These are phyloP conservation scores for Piromyces finnis DNA, from an alignment of 192 early-diverging fungal species.

Conservation along the genomic window DNA sequence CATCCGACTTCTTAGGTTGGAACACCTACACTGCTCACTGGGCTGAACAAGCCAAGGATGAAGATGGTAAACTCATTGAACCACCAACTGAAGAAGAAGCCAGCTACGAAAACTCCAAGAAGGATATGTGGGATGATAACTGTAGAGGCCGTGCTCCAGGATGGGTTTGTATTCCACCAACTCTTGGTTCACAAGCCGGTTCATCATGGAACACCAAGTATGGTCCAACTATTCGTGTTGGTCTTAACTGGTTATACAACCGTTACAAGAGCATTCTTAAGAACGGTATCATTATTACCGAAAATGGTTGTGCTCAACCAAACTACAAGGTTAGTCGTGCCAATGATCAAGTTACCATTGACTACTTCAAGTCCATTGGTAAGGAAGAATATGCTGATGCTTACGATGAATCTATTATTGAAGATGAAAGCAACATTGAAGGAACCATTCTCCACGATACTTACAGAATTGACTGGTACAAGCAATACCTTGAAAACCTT, in stretches of 20 bases:
- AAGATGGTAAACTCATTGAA: not conserved
- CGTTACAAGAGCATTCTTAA: not conserved
- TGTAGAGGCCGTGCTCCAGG: not conserved
- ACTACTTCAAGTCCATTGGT: too few species aligned
- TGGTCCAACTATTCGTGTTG: not conserved
- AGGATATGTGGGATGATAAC: not conserved
- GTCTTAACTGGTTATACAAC: not conserved
- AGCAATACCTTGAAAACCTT: too few species aligned
- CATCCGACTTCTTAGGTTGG: constrained; percentile 15
- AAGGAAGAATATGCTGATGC: too few species aligned
- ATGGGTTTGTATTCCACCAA: not conserved
- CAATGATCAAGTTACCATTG: too few species aligned
- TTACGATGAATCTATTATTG: too few species aligned
- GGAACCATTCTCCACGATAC: too few species aligned
- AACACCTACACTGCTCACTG: constrained; percentile 17
- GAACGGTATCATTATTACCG: not conserved
- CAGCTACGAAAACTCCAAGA: not conserved
- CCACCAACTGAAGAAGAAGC: not conserved
- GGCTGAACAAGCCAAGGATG: not conserved
- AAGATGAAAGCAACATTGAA: too few species aligned
- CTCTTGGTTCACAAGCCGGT: not conserved
- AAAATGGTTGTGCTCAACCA: not conserved
- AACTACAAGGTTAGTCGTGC: not conserved
- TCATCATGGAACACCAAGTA: not conserved
- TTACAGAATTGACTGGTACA: too few species aligned